phyloP scores from a whole-genome alignment of 2,329 filamentous ascomycete species.

The Phialophora verrucosa region DNA sequence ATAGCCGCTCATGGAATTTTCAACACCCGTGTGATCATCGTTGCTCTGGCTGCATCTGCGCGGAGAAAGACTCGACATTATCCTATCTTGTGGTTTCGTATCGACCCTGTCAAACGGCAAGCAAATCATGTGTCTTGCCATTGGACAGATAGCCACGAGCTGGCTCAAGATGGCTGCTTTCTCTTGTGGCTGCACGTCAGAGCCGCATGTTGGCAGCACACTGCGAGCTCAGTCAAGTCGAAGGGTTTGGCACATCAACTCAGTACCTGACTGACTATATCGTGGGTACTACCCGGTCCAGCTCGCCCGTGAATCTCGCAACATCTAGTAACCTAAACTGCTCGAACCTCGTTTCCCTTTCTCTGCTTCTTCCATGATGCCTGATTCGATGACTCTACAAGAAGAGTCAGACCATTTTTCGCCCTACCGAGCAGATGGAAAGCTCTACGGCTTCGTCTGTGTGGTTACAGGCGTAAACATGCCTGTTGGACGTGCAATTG shows the following conservation, averaged over 20 bases:
- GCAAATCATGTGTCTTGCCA: not conserved
- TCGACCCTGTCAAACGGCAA: not conserved
- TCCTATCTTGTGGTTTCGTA: not conserved
- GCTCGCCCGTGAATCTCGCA: not conserved
- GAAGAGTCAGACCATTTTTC: conserved; percentile 58
- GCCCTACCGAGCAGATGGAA: conserved; percentile 63
- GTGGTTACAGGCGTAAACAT: conserved; percentile 68
- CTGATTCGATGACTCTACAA: conserved; percentile 34
- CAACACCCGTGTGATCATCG: not conserved
- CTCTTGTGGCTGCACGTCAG: not conserved
- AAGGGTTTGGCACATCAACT: not conserved
- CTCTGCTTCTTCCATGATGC: conserved; percentile 13
- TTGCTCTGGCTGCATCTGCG: not conserved
- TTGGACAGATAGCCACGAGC: not conserved
- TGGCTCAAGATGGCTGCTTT: not conserved
- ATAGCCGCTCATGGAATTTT: not conserved
- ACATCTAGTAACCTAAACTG: not conserved
- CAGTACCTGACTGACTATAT: not conserved
- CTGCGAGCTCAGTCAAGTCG: not conserved
- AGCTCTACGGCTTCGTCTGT: conserved; percentile 69
- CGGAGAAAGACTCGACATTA: not conserved
- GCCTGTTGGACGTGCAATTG: conserved; percentile 65
- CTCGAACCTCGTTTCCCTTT: not conserved
- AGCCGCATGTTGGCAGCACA: not conserved
- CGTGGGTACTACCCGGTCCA: not conserved